Evolutionary conservation across 2,329 filamentous ascomycete species (phyloP), one percentile per base, ranked within the genome.

Genomic region (Periconia sp.): DNA sequence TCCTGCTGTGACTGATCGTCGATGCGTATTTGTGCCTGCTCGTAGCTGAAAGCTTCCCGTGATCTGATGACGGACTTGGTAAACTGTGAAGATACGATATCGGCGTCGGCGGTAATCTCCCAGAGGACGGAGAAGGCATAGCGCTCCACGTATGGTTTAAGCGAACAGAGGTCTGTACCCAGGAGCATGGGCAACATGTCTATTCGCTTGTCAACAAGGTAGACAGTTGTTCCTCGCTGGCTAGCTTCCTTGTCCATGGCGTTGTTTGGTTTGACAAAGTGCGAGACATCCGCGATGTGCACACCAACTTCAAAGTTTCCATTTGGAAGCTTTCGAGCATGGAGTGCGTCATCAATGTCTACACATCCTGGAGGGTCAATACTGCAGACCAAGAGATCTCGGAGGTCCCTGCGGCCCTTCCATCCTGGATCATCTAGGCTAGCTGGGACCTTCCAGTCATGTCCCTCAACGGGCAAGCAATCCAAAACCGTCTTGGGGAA

Each of bases 31-130:
- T 99, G 94, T 26, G 94, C 95, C 67, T 94, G 86, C 73, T 99
- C 92, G 74, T 99, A 99, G 75, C 89, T 95, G 73, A 99, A 99
- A 3, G 92, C 94, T 72, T 97, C 92, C 50, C 91, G 85, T 18
- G 92, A 97, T 63, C 91, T 88, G 70, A 99, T 99, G 47, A 99
- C 94, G 2, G 94, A 97, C 73, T 99, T 99, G 23, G 92, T 96
- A 74, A 96, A 99, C 40, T 87, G 80, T n/a, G 86, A 82, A 43
- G 79, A 87, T 43, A 96, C 83, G 41, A 97, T 87, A 40, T 96
- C 88, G 5, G 92, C 94, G 45, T 92, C 81, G 13, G 86, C 77
- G 17, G 89, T 88, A 57, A 99, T 78, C 70, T 99, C 92, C 94
- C 94, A 78, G 5, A 79, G 56, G 0, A 78, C 75, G 12, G 74